Evolutionary conservation across 192 early-diverging fungal genomes (phyloP).

Genomic region (Entomortierella beljakovae): DNA sequence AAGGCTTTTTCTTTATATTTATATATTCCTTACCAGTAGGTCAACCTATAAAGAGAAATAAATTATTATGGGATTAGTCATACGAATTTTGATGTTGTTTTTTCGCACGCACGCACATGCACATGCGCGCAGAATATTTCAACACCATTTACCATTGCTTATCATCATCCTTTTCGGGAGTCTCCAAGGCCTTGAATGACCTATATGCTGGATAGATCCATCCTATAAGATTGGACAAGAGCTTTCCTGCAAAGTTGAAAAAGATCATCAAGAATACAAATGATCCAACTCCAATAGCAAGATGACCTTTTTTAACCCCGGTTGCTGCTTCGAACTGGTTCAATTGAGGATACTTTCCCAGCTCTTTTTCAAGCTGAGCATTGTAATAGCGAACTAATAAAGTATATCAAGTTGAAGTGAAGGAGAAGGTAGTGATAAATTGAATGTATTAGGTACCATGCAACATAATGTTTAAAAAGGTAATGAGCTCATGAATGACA

Average conservation of each 20-base stretch:
- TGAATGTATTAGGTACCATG: no score
- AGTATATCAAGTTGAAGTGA: no score
- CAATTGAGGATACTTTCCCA: conserved; percentile 74
- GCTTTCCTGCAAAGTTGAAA: conserved; percentile 85
- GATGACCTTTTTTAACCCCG: conserved; percentile 90
- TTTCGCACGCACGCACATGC: no score
- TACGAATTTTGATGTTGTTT: no score
- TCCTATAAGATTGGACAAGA: conserved; percentile 89
- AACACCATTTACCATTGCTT: no score
- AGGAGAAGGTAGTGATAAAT: no score
- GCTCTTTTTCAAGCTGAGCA: conserved; percentile 77
- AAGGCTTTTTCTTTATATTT: no score
- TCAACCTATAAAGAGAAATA: conserved; percentile 54
- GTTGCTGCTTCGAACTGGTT: conserved; percentile 79
- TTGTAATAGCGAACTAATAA: conserved; percentile 52
- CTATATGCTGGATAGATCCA: conserved; percentile 96
- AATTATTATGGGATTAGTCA: conserved; percentile 41
- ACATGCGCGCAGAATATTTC: no score
- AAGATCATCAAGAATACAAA: conserved; percentile 84
- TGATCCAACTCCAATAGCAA: conserved; percentile 69
- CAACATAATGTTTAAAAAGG: no score
- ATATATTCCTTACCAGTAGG: conserved; percentile 75
- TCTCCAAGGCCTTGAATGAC: conserved; percentile 94
- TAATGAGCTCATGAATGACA: no score
- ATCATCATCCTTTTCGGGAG: conserved; percentile 79